Conservation (phyloP, 495 filamentous ascomycete species). For the Hyaloscypha hepaticicola region DNA sequence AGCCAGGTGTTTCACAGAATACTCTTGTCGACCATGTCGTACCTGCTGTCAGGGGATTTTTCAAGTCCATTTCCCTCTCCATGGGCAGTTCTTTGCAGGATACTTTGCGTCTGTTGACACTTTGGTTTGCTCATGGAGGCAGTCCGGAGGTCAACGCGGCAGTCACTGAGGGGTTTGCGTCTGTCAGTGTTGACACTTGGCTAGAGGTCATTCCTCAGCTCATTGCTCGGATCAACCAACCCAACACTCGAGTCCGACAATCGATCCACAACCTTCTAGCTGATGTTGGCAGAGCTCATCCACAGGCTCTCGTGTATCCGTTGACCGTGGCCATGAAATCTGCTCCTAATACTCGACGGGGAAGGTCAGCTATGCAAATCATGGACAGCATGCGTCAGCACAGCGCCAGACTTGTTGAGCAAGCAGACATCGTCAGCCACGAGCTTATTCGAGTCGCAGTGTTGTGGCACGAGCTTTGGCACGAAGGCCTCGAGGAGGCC, state of each 20-base stretch:
- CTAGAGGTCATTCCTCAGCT: conserved; percentile 96
- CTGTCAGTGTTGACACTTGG: conserved; percentile 96
- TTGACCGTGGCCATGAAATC: conserved; percentile 98
- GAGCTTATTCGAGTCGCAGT: conserved; percentile 97
- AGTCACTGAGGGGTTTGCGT: conserved; percentile 84
- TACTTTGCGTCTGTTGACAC: conserved; percentile 83
- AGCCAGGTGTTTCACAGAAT: conserved; percentile 49
- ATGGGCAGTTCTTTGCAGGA: conserved; percentile 92
- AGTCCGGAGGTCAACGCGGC: conserved; percentile 81
- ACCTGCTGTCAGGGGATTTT: conserved; percentile 90
- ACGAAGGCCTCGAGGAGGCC: conserved; percentile 97
- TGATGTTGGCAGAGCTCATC: conserved; percentile 90
- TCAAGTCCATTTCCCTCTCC: conserved; percentile 90
- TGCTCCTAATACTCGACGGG: conserved; percentile 66
- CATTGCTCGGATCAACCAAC: conserved; percentile 95
- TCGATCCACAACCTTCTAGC: conserved; percentile 87
- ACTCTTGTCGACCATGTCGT: conserved; percentile 86
- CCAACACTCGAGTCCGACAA: conserved; percentile 77
- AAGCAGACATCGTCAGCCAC: conserved; percentile 89
- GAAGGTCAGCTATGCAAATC: conserved; percentile 81
- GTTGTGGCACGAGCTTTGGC: conserved; percentile 98
- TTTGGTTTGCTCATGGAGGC: conserved; percentile 95
- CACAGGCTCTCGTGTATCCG: conserved; percentile 99
- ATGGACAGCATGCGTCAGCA: conserved; percentile 98
- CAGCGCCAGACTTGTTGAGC: conserved; percentile 88